Percentiles rank a stretch among this genome's conserved stretches.
These are phyloP conservation scores for Omphalotus guepiniiformis DNA, from an alignment of 768 basidiomycete species.

Conservation along the genomic window DNA sequence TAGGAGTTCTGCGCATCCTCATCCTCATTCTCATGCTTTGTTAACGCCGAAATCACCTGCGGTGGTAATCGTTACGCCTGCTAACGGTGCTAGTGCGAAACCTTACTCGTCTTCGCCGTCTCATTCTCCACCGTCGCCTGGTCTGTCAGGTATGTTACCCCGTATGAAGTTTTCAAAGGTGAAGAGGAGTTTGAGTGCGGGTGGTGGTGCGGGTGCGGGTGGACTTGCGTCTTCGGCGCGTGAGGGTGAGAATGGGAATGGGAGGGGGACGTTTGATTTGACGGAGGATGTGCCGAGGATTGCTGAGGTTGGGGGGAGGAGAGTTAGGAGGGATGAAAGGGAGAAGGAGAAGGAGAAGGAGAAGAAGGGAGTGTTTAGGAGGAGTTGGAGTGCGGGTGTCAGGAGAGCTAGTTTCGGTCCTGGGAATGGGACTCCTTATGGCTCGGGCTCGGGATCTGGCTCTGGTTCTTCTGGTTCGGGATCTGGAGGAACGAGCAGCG, in stretches of 20 bases:
- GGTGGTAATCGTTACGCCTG: too few relatives aligned
- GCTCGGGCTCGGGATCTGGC: too few relatives aligned
- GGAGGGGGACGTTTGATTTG: not conserved
- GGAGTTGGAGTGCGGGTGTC: slow-evolving; percentile 22
- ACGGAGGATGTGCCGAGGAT: slow-evolving; percentile 5
- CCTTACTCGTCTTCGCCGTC: not conserved
- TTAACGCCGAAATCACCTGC: too few relatives aligned
- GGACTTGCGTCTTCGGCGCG: not conserved
- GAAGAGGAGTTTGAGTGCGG: too few relatives aligned
- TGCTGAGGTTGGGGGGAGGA: not conserved
- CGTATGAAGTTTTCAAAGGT: too few relatives aligned
- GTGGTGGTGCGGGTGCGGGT: not conserved
- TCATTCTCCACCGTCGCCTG: not conserved
- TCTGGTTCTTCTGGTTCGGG: not conserved
- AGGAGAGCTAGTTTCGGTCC: too few relatives aligned
- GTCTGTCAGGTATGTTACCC: not conserved
- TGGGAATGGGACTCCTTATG: too few relatives aligned
- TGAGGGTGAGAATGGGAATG: not conserved
- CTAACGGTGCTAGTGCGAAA: slow-evolving; percentile 6
- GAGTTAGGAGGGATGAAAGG: not conserved
- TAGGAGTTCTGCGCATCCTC: not conserved
- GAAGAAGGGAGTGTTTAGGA: slow-evolving; percentile 23
- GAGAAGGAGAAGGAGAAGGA: slow-evolving; percentile 15
- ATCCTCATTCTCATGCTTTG: not conserved
- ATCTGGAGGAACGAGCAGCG: not conserved